Evolutionary conservation across 768 basidiomycete species (phyloP), one percentile per base, ranked within the genome.

Genomic region (Tulasnella sp.): DNA sequence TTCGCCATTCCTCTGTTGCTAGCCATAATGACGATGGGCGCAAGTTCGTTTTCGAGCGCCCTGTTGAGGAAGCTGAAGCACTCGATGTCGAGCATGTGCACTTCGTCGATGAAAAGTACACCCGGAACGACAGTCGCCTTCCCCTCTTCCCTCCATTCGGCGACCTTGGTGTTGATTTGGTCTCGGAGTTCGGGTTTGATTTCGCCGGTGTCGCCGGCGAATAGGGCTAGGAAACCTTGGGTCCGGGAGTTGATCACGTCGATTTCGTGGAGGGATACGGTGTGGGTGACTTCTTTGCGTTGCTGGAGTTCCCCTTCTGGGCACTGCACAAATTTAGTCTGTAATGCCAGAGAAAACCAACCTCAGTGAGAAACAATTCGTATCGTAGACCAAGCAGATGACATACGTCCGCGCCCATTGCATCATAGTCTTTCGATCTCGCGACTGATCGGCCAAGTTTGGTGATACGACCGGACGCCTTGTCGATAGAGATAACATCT

Each of bases 71-170:
- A 99, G 9, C 96, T 98, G 87, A 99, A 99, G 83, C 97, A 98
- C 84, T 99, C 97, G 80, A 99, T 98, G 84, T 99, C 97, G 81
- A 99, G 91, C 97, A 99, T 99, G 87, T 99, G 97, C 16, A 98
- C 97, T 85, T 98, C 97, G 85, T 99, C 97, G 81, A 98, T 98
- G 87, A 98, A 98, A 16, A 98, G 87, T n/a, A 98, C 94, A 4
- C 97, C 97, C 48, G 97, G 97, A 4, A 99, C 93, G 78, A 99
- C 95, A 83, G 96, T 95, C 1, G 97, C 97, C 84, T 99, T 99
- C 79, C 97, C 96, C 86, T 98, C 97, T 85, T 99, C 97, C 77
- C 95, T 87, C 97, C 97, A 99, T 82, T 99, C 97, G 2, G 91
- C 92, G 5, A 99, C 96, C 84, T 98, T 98, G 70, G 92, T 90